phyloP scores from a whole-genome alignment of 441 rosid species.

The Biscutella laevigata region DNA sequence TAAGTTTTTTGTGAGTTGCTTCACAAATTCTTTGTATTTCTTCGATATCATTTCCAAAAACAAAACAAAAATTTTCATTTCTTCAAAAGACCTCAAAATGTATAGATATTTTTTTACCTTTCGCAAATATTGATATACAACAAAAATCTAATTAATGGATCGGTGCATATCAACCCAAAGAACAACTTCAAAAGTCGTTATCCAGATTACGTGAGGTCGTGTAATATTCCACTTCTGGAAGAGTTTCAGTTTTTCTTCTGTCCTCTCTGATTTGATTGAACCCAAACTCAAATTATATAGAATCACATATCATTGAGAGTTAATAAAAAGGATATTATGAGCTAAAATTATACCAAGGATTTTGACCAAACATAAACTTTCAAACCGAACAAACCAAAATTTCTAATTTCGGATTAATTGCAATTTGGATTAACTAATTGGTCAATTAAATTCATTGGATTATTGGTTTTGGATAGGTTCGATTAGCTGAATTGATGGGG shows the following conservation, averaged over 20 bases:
- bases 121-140: not conserved
- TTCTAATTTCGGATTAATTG: too few species aligned
- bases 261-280: not conserved
- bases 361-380: too few species aligned
- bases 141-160: not conserved
- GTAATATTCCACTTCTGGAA: not conserved
- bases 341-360: too few species aligned
- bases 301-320: too few species aligned
- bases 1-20: slow-evolving; percentile 25
- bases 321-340: too few species aligned
- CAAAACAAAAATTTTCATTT: not conserved
- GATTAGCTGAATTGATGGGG: too few species aligned
- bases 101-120: slow-evolving; percentile 12
- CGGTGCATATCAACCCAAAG: slow-evolving; percentile 2
- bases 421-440: too few species aligned
- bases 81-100: not conserved
- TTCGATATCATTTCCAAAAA: slow-evolving; percentile 1
- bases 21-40: slow-evolving; percentile 8
- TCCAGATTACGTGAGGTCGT: slow-evolving; percentile 18
- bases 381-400: too few species aligned
- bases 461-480: too few species aligned
- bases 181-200: slow-evolving; percentile 7
- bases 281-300: too few species aligned
- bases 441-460: too few species aligned
- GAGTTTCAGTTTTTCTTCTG: not conserved